Base-by-base conservation (phyloP, 208 protist genomes). In the Trypanosomatidae sp. region DNA sequence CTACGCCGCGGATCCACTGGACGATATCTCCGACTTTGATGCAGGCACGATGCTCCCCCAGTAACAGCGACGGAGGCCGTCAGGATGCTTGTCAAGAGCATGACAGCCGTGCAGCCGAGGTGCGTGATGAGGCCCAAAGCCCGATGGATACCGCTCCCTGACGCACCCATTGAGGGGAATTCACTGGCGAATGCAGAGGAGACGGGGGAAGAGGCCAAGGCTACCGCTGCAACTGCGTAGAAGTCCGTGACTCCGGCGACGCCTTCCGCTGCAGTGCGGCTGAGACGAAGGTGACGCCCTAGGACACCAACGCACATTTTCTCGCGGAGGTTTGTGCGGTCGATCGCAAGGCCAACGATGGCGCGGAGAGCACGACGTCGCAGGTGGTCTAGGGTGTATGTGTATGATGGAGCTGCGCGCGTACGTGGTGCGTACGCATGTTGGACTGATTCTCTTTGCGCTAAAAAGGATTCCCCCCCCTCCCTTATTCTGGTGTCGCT, bases 1-100 rank as follows among this genome's bases (percentile, higher is more conserved):
- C 73, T 91, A 92, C 79, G 82, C 86, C 52, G 91, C 81, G 0
- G 41, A 74, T 2, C 82, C 79, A 0, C 17, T 88, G 7, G 13
- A 46, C 2, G 46, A 28, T 30, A 28, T 7, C 4, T 19, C 30
- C 46, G 44, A 50, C 28, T n/a, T 1, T 30, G 44, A 39, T 8
- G 44, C 44, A 39, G 19, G 15, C 7, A 3, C 8, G 30, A 69
- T 17, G 19, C 49, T 41, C 3, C 66, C 25, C 25, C 64, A 15
- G 41, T 17, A 10, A 33, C 33, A 43, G 66, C 49, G 66, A 15
- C 19, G 6, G 33, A 12, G 49, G 33, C 33, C 3, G 19, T 15
- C 25, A 25, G 44, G 44, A 50, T 22, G 41, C 19, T 50, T 15
- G 19, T 0, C 25, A 28, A 66, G 6, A 47, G 60, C 39, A 64